Conservation (phyloP, 2,329 filamentous ascomycete species). For the Colletotrichum sidae region DNA sequence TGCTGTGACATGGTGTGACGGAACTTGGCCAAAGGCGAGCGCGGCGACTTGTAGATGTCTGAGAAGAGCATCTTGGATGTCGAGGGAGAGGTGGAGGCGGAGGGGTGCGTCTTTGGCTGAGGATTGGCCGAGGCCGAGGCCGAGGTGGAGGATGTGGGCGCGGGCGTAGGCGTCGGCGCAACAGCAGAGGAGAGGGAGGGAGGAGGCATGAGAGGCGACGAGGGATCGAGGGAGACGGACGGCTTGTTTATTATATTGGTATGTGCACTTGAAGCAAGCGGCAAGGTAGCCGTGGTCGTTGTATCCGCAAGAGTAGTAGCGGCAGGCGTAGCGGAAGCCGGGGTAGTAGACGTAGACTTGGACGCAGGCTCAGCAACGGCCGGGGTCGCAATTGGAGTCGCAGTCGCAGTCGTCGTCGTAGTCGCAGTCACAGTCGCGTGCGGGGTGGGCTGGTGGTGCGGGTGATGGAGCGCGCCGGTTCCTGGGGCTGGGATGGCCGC, state of each 20-base stretch:
- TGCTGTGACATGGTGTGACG: slow-evolving; percentile 48
- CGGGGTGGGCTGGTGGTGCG: slow-evolving; percentile 34
- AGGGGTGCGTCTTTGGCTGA: slow-evolving; percentile 3
- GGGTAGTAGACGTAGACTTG: slow-evolving; percentile 33
- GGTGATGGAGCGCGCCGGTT: slow-evolving; percentile 31
- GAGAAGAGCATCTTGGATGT: slow-evolving; percentile 66
- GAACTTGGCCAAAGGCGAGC: slow-evolving; percentile 64
- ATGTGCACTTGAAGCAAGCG: slow-evolving; percentile 32
- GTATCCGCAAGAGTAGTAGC: slow-evolving; percentile 9
- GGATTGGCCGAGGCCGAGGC: slow-evolving; percentile 26
- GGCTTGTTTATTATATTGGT: slow-evolving; percentile 23
- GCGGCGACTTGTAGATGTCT: slow-evolving; percentile 68
- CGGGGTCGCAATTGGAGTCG: slow-evolving; percentile 20
- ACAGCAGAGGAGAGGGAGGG: slow-evolving; percentile 8
- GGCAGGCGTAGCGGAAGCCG: slow-evolving; percentile 29
- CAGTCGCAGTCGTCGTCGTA: slow-evolving; percentile 11
- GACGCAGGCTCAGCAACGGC: slow-evolving; percentile 33
- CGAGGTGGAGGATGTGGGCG: slow-evolving; percentile 8
- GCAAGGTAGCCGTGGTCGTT: slow-evolving; percentile 12
- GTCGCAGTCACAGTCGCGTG: slow-evolving; percentile 24
- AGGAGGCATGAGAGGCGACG: slow-evolving; percentile 18
- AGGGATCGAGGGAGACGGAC: slow-evolving; percentile 1
- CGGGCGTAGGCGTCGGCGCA: slow-evolving; percentile 26
- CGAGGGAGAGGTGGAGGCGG: slow-evolving; percentile 24
- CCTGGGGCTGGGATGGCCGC: slow-evolving; percentile 33